Evolutionary conservation across 78 protist genomes (phyloP).

Genomic region (Polysphondylium violaceum): DNA sequence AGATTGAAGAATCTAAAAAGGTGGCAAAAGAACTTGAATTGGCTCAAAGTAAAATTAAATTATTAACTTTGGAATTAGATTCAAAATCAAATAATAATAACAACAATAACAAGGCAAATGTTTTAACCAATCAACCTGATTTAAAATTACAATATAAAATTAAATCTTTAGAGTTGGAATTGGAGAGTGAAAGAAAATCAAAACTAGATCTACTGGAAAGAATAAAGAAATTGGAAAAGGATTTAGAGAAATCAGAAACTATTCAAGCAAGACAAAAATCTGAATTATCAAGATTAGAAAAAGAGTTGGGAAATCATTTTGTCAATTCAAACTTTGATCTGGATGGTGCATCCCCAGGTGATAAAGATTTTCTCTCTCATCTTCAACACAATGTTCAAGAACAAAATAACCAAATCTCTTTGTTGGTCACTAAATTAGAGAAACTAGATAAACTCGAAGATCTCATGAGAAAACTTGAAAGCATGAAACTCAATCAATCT

Average conservation of each 20-base stretch:
- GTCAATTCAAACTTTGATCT: background rate
- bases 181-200: slow-evolving; percentile 38
- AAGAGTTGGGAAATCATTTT: slow-evolving; percentile 52
- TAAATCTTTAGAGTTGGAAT: slow-evolving; percentile 24
- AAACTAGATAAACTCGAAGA: slow-evolving; percentile 82
- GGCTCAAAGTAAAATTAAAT: slow-evolving; percentile 8
- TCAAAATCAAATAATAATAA: background rate
- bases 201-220: background rate
- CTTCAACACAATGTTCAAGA: too few relatives aligned
- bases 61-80: slow-evolving; percentile 27
- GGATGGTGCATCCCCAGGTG: background rate
- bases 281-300: slow-evolving; percentile 30
- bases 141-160: slow-evolving; percentile 16
- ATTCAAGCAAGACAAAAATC: slow-evolving; percentile 5
- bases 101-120: background rate
- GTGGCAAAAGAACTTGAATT: slow-evolving; percentile 29
- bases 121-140: background rate
- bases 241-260: background rate
- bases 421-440: slow-evolving; percentile 70
- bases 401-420: slow-evolving; percentile 44
- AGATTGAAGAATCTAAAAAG: slow-evolving; percentile 27
- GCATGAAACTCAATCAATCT: slow-evolving; percentile 38
- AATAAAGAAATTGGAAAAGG: slow-evolving; percentile 25
- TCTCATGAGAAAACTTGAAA: slow-evolving; percentile 74
- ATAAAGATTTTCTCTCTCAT: background rate